Percentiles rank a stretch among this genome's conserved stretches.
These are phyloP conservation scores for Pulveroboletus frians DNA, from an alignment of 768 basidiomycete genomes.

Conservation along the genomic window DNA sequence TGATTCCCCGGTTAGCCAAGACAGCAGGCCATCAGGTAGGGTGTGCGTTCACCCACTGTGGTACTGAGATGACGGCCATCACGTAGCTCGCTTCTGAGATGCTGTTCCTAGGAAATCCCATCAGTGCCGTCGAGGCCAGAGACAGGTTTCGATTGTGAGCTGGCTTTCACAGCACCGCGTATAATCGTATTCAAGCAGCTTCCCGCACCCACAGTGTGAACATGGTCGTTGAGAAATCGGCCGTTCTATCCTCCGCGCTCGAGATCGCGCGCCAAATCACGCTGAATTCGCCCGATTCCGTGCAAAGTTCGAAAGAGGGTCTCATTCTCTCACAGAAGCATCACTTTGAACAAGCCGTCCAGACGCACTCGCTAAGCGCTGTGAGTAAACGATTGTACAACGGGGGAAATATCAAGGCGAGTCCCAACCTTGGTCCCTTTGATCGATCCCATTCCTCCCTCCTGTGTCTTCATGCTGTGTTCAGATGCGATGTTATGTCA, in stretches of 20 bases:
- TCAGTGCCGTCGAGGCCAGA: conserved; percentile 63
- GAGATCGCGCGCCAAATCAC: conserved; percentile 54
- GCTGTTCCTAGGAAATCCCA: conserved; percentile 64
- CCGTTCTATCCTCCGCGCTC: conserved; percentile 58
- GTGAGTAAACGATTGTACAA: conserved; percentile 51
- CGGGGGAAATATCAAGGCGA: conserved; percentile 67
- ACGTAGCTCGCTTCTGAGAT: conserved; percentile 69
- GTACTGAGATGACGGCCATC: conserved; percentile 12
- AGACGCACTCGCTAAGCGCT: conserved; percentile 40
- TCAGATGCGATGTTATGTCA: background rate
- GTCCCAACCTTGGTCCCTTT: conserved; percentile 7
- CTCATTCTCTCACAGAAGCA: conserved; percentile 52
- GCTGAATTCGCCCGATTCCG: conserved; percentile 71
- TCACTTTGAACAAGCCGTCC: conserved; percentile 48
- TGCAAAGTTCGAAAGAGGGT: conserved; percentile 71
- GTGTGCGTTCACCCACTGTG: conserved; percentile 1
- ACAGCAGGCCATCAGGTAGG: conserved; percentile 72
- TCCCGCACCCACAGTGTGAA: conserved; percentile 51
- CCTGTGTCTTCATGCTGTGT: background rate
- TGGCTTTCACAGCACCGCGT: conserved; percentile 14
- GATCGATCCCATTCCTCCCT: background rate
- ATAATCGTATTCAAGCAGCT: conserved; percentile 5
- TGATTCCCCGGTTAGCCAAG: conserved; percentile 61
- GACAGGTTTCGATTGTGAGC: conserved; percentile 72
- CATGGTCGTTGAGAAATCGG: conserved; percentile 48